These are phyloP conservation scores for Fusarium neocosmosporiellum DNA, from an alignment of 2,329 filamentous ascomycete genomes.

Conservation along the genomic window DNA sequence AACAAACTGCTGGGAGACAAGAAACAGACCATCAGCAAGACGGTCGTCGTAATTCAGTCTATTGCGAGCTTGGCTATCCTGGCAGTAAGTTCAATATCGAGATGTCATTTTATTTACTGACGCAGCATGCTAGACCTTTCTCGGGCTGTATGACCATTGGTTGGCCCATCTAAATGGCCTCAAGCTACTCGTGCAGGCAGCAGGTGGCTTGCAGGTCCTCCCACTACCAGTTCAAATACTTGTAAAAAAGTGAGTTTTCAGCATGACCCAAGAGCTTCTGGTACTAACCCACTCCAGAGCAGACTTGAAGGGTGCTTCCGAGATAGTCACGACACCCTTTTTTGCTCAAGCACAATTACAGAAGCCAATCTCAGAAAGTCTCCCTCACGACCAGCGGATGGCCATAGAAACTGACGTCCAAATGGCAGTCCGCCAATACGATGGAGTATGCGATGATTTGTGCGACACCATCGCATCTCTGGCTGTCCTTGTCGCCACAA, in stretches of 20 bases:
- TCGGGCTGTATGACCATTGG: conserved; percentile 4
- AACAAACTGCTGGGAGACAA: conserved; percentile 43
- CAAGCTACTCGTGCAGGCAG: background rate
- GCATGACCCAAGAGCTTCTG: no score
- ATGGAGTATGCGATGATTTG: background rate
- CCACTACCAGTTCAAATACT: conserved; percentile 1
- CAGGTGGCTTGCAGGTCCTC: background rate
- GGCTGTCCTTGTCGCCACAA: background rate
- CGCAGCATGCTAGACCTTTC: background rate
- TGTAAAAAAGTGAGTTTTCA: background rate
- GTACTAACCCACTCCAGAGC: background rate
- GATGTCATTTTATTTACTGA: background rate
- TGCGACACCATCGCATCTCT: background rate
- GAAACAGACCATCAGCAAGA: background rate
- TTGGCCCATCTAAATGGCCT: conserved; percentile 4
- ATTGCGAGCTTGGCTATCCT: conserved; percentile 5
- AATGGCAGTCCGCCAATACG: background rate
- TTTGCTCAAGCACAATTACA: background rate
- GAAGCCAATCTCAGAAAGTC: background rate
- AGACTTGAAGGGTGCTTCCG: conserved; percentile 3
- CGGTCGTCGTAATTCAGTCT: background rate
- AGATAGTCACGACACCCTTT: background rate
- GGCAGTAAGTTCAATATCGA: background rate
- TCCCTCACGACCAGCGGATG: background rate
- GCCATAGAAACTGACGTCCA: background rate